Percentiles rank a stretch among this genome's conserved stretches.
phyloP scores from a whole-genome alignment of 2,329 filamentous ascomycete species.

The Penicillium polonicum region DNA sequence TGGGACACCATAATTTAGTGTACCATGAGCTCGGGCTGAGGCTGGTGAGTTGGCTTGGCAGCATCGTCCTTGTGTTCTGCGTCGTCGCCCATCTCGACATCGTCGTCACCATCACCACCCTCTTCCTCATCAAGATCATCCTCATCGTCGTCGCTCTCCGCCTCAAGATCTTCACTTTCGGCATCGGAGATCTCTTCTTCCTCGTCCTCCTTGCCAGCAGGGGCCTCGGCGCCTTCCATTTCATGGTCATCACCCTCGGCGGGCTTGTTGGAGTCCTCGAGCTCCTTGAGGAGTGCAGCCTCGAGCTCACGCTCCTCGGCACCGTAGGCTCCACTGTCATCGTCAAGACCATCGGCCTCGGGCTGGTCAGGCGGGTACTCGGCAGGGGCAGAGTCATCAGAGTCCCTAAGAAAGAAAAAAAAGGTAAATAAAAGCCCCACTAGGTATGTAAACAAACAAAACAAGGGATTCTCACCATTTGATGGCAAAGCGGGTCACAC shows the following conservation, averaged over 20 bases:
- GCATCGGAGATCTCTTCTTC: constrained; percentile 72
- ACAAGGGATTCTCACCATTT: constrained; percentile 69
- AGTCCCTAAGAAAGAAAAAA: constrained; percentile 65
- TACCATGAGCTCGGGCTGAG: constrained; percentile 48
- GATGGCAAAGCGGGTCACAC: constrained; percentile 95
- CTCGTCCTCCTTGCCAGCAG: constrained; percentile 47
- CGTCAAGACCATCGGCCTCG: constrained; percentile 81
- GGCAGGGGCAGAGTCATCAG: constrained; percentile 91
- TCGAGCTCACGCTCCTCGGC: constrained; percentile 81
- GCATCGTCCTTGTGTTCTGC: constrained; percentile 43
- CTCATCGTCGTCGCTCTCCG: constrained; percentile 71
- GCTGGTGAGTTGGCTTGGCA: constrained; percentile 34
- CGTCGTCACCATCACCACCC: constrained; percentile 57
- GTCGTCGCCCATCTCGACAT: constrained; percentile 59
- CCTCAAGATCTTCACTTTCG: constrained; percentile 75
- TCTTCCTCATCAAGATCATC: constrained; percentile 66
- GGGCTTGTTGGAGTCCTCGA: constrained; percentile 49
- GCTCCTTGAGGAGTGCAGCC: constrained; percentile 57
- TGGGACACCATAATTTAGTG: constrained; percentile 34
- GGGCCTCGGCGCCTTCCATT: constrained; percentile 69
- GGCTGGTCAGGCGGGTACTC: constrained; percentile 98
- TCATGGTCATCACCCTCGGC: constrained; percentile 62
- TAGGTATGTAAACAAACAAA: constrained; percentile 14
- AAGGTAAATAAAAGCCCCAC: not conserved
- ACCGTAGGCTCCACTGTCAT: constrained; percentile 83